Evolutionary conservation across 306 rosid genomes (phyloP).

Genomic region (Casuarina equisetifolia): DNA sequence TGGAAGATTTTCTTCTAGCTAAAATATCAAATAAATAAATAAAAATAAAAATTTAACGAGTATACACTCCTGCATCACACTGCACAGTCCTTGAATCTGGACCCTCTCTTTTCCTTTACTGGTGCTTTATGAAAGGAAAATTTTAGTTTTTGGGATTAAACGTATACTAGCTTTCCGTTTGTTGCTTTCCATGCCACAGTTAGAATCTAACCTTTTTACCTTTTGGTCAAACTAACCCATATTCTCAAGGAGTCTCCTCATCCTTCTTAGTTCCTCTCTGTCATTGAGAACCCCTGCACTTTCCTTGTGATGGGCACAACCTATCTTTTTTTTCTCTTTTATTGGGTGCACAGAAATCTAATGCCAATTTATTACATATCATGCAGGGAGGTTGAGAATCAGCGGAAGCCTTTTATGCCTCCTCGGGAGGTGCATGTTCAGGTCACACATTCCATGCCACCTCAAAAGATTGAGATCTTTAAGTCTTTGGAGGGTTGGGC

Average conservation of each 20-base stretch:
- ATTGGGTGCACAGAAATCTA: conserved; percentile 2
- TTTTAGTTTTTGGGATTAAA: neutral
- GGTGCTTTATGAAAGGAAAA: neutral
- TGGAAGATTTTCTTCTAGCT: neutral
- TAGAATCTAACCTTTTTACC: neutral
- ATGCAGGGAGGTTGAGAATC: conserved; percentile 68
- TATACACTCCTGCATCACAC: neutral
- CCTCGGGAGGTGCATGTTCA: conserved; percentile 86
- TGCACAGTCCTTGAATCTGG: neutral
- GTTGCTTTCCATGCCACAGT: neutral
- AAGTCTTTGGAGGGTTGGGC: conserved; percentile 89
- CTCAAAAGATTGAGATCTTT: conserved; percentile 82
- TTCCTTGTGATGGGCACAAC: neutral
- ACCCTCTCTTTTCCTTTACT: neutral
- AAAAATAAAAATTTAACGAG: neutral
- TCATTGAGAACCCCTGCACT: neutral
- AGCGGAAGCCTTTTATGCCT: conserved; percentile 70
- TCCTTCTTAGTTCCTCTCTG: neutral
- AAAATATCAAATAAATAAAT: too few species aligned
- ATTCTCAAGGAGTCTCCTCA: neutral
- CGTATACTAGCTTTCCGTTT: neutral
- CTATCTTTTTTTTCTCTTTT: neutral
- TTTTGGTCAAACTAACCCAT: neutral
- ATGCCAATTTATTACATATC: conserved; percentile 14
- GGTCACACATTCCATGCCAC: conserved; percentile 88